Evolutionary conservation across 2,329 filamentous ascomycete genomes (phyloP), one percentile per base, ranked within the genome.

Genomic region (Parasarocladium wereldwijsianum): DNA sequence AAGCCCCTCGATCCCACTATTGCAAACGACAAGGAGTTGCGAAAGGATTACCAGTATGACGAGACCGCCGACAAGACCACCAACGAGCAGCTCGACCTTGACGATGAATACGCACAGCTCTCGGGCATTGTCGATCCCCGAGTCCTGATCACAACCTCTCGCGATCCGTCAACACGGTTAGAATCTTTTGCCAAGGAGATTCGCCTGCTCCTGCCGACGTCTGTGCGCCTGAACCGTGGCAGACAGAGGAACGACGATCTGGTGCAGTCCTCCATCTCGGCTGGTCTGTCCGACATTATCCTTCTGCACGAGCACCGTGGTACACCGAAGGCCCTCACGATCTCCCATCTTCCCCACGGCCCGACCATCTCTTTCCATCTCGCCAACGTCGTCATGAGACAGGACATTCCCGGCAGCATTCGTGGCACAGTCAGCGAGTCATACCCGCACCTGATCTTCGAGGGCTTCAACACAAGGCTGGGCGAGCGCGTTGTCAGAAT

Each of bases 361-460:
- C 85, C 85, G 1, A 93, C 55, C 3, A 43, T 57, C 6, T 85
- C 79, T 8, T 93, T 93, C 54, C 85, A 77, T 5, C 62, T 94
- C 12, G 83, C 93, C 52, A 96, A 98, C 40, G 87, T 96, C 4
- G 78, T 94, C 8, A 62, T 98, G 29, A 75, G 90, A 25, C 82
- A 86, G 36, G 90, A 98, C 49, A 93, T 98, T 13, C 87, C 90
- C 2, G 85, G 90, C 39, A 73, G 78, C 24, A 72, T 84, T 7
- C 70, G 81, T 34, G 90, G 90, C 27, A 93, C 85, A 2, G 84
- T 94, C 27, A 83, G 75, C 37, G 90, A 98, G 55, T 78, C 75
- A 21, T 98, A 94, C 44, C 90, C 90, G 0, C 87, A 96, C 46
- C 63, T 98, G 3, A 82, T 98, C 38, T 96, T 98, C 44, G 90